Conservation (phyloP, 208 protist species). For the Trypanosoma avium region DNA sequence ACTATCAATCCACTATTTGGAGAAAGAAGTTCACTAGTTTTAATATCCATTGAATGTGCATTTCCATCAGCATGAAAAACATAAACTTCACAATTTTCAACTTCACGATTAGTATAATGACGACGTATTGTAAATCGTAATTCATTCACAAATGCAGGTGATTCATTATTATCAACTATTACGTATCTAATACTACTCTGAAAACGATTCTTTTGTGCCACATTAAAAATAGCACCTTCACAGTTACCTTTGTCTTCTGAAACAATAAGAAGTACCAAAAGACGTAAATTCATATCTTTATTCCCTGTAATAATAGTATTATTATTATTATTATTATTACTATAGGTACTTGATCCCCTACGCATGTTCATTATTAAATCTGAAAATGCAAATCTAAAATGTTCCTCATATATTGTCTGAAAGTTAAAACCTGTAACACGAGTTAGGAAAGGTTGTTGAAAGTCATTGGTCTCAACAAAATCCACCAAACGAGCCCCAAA, state of each 20-base stretch:
- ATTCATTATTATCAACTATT: background rate
- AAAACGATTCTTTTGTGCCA: background rate
- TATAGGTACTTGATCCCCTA: background rate
- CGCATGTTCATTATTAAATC: background rate
- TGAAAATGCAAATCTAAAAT: constrained; percentile 4
- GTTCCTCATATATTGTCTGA: constrained; percentile 23
- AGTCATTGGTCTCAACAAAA: background rate
- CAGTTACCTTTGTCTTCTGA: background rate
- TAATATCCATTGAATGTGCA: constrained; percentile 8
- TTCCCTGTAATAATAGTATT: background rate
- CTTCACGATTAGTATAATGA: background rate
- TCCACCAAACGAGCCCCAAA: constrained; percentile 18
- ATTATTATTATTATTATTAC: background rate
- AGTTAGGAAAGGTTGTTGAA: background rate
- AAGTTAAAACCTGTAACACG: constrained; percentile 11
- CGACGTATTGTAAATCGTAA: constrained; percentile 20
- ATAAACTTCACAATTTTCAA: constrained; percentile 21
- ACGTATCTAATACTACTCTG: constrained; percentile 6
- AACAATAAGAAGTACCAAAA: constrained; percentile 18
- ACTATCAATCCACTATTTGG: constrained; percentile 8
- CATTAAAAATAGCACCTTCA: constrained; percentile 3
- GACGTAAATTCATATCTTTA: background rate
- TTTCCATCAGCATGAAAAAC: constrained; percentile 19
- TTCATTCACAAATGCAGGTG: constrained; percentile 11
- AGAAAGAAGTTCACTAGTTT: background rate